Conservation (phyloP, 1,284 basidiomycete species). For the Cutaneotrichosporon sp. region DNA sequence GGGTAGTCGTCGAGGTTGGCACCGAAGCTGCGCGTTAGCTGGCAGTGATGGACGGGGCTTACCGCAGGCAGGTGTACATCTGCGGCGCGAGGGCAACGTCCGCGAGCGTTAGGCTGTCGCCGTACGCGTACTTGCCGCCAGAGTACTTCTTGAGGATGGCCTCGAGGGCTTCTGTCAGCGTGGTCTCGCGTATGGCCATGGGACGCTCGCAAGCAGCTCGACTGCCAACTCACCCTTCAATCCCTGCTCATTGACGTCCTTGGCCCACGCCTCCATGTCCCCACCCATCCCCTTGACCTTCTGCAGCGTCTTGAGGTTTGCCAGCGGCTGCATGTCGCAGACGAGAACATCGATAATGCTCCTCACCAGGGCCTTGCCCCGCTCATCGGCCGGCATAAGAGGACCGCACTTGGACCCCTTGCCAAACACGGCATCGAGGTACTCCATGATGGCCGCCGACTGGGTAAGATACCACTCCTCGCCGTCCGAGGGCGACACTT, state of each 20-base stretch:
- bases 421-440: conserved; percentile 14
- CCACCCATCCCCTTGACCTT: conserved; percentile 8
- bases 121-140: conserved; percentile 9
- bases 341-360: conserved; percentile 13
- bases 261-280: conserved; percentile 11
- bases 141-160: conserved; percentile 6
- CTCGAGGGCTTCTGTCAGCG: conserved; percentile 11
- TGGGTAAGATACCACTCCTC: conserved; percentile 13
- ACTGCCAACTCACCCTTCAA: background rate
- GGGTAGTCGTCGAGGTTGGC: conserved; percentile 6
- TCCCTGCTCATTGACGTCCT: background rate
- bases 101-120: conserved; percentile 14
- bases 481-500: conserved; percentile 4
- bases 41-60: background rate
- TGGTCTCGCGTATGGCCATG: no score
- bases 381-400: conserved; percentile 9
- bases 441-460: conserved; percentile 18
- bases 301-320: conserved; percentile 8
- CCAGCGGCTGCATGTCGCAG: conserved; percentile 17
- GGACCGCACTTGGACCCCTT: background rate
- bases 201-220: no score
- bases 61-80: conserved; percentile 15
- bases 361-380: conserved; percentile 8
- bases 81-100: conserved; percentile 16
- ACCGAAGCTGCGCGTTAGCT: background rate